Percentiles rank a stretch among this genome's conserved stretches.
Conservation (phyloP, 768 basidiomycete genomes). For the Lactarius trivialis region DNA sequence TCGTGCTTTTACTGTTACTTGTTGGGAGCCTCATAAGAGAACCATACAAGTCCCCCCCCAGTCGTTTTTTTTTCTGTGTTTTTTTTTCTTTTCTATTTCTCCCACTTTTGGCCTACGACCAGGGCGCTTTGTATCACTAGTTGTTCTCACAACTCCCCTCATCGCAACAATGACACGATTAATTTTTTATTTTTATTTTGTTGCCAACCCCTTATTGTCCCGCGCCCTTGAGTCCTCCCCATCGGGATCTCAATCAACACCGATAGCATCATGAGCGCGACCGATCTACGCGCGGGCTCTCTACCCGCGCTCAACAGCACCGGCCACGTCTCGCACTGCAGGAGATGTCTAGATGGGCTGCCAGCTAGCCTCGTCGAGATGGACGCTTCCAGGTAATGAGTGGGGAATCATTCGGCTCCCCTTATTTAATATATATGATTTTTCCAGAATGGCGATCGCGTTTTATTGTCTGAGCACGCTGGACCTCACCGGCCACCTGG, state of each 20-base stretch:
- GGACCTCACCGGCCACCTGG: conserved; percentile 60
- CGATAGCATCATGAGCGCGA: neutral
- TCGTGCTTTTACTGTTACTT: neutral
- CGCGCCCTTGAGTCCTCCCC: no score
- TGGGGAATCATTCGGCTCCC: no score
- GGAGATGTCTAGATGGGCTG: conserved; percentile 62
- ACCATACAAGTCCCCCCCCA: no score
- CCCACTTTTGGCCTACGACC: neutral
- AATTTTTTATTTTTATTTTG: conserved; percentile 20
- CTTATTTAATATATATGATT: no score
- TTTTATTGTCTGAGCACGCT: conserved; percentile 87
- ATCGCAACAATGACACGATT: conserved; percentile 18
- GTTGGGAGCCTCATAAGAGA: no score
- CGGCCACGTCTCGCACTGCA: conserved; percentile 59
- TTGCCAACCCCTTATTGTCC: no score
- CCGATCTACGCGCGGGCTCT: neutral
- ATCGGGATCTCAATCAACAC: neutral
- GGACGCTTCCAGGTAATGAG: conserved; percentile 70
- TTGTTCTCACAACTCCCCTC: conserved; percentile 1
- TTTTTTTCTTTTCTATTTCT: neutral
- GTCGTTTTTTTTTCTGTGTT: neutral
- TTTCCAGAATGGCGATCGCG: conserved; percentile 64
- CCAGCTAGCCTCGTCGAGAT: conserved; percentile 61
- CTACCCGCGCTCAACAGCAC: conserved; percentile 34
- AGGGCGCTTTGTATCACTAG: conserved; percentile 22